Evolutionary conservation across 2,329 filamentous ascomycete genomes (phyloP).

Genomic region (Colletotrichum caudatum): DNA sequence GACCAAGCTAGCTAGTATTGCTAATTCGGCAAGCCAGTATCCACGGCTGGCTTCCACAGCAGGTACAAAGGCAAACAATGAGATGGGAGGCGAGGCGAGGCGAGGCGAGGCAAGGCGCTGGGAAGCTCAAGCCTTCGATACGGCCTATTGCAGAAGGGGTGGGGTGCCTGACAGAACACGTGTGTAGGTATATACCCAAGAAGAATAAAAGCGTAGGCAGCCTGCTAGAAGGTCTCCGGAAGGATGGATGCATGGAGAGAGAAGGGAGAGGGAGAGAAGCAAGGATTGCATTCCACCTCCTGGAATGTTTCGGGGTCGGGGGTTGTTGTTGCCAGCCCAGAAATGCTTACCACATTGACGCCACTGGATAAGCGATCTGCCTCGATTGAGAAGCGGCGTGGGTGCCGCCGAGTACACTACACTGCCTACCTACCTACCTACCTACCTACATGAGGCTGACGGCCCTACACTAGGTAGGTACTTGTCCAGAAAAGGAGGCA

Average conservation of each 20-base stretch:
- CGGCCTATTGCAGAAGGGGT: neutral
- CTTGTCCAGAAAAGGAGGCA: neutral
- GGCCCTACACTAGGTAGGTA: too few species aligned
- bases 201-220: conserved; percentile 3
- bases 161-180: conserved; percentile 10
- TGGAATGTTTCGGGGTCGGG: conserved; percentile 13
- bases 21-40: conserved; percentile 22
- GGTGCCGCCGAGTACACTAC: neutral
- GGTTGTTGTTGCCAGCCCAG: neutral
- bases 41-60: neutral
- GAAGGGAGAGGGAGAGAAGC: neutral
- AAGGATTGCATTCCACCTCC: conserved; percentile 4
- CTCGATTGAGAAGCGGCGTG: conserved; percentile 4
- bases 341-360: neutral
- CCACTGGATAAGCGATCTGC: neutral
- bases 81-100: neutral
- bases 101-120: neutral
- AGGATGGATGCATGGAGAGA: conserved; percentile 13
- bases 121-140: conserved; percentile 3
- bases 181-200: conserved; percentile 5
- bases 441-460: neutral
- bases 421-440: too few species aligned
- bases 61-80: neutral
- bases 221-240: conserved; percentile 11
- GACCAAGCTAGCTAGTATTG: neutral